Base-by-base conservation (phyloP, 345 rosid genomes). In the Lepidium didymum region DNA sequence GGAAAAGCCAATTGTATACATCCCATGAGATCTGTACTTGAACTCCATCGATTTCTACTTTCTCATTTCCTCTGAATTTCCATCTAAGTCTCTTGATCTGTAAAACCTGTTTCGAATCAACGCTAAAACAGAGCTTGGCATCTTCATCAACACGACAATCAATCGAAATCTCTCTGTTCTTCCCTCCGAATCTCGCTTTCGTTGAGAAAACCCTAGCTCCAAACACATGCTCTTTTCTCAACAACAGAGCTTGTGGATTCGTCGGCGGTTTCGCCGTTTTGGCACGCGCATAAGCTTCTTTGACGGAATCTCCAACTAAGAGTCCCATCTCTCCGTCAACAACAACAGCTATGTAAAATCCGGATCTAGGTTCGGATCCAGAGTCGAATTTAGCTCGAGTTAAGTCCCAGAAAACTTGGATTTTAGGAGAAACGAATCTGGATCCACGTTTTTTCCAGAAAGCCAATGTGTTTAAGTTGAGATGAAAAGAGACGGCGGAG, bases 11-110 rank as follows among this genome's bases (percentile, higher is more conserved):
- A 47, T 87, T 91, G 64, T 94, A 86, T 3, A 94, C 92, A 44
- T 94, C 99, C 99, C 99, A 94, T 0, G 96, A 94, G 77, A 94
- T 77, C 55, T 89, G 94, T 6, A 91, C 67, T 8, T 77, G 31
- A 10, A 84, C 89, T 1, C 96, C 97, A 14, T 89, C 96, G 1
- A 91, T 80, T 45, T 84, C 96, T 10, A 87, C 79, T 68, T 76
- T 82, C 80, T 91, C 99, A 34, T 82, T 94, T 12, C 99, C 99
- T 36, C 99, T 71, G 23, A 94, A 94, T 75, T 94, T 94, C 99
- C 99, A 94, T 77, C 84, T 85, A 35, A 94, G 64, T 21, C 88
- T 62, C 79, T 91, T 94, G 13, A 94, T 77, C 73, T 73, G 82
- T 71, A 94, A 64, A 11, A 94, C 96, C 77, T 57, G 82, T 33